Evolutionary conservation across 805 yeast species (phyloP), one percentile per base, ranked within the genome.

Genomic region (Starmerella lactis-condensi): DNA sequence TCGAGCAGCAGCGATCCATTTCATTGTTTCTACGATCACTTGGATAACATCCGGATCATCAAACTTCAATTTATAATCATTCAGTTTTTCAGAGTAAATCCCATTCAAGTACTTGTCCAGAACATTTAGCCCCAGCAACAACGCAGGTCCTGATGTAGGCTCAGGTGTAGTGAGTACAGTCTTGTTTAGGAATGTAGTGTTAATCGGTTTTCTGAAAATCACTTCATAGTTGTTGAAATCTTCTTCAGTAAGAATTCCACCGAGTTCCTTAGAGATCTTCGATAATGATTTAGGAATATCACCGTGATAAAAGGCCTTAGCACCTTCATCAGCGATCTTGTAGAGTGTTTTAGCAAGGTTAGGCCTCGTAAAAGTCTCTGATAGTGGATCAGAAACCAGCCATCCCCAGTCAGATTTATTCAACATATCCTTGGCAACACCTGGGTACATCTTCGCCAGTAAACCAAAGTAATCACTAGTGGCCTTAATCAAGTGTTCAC

Each of bases 1-100:
- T 39, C 95, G 62, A 0, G 75, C 85, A 9, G 85, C 65, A 0
- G 83, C 78, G 67, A 81, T 65, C 93, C 94, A 85, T 53, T 85
- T 85, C 92, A 85, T 79, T 3, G 76, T 57, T 53, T 85, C 98
- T 8, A 81, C 57, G 6, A 81, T 48, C 33, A 77, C 61, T 45
- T 78, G 95, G 2, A 71, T 58, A 10, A 66, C 61, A 9, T 64
- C 36, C 6, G 62, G 60, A 17, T 49, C 47, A 39, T 71, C 77
- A 26, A 52, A 57, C 2, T 22, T 29, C 10, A 19, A 16, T 3
- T 17, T 21, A 9, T 25, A 26, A 16, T 13, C 18, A n/a, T 13
- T 14, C 10, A 13, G 14, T 1, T 32, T 34, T 6, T 46, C 47
- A 12, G 51, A 47, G 3, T 54, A 37, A 8, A 5, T 5, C 15